Percentiles rank a stretch among this genome's conserved stretches.
These are phyloP conservation scores for Alternaria metachromatica DNA, from an alignment of 2,329 filamentous ascomycete genomes.

Conservation along the genomic window DNA sequence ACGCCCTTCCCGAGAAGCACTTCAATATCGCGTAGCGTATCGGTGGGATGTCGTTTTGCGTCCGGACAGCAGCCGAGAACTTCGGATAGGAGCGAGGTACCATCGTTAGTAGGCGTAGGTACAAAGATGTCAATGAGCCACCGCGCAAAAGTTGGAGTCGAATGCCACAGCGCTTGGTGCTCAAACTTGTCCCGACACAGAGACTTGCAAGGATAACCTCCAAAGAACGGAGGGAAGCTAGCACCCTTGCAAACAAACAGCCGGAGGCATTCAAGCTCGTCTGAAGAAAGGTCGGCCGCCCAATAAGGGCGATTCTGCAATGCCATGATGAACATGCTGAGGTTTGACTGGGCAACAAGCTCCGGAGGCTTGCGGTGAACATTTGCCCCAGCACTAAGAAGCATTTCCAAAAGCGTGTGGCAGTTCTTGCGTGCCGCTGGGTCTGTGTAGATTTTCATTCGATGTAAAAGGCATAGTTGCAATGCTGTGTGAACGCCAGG, in stretches of 20 bases:
- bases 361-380: conserved; percentile 27
- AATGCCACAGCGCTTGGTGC: conserved; percentile 45
- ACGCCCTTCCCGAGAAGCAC: conserved; percentile 35
- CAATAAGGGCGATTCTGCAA: conserved; percentile 36
- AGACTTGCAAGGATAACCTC: conserved; percentile 31
- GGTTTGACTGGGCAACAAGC: conserved; percentile 20
- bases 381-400: conserved; percentile 40
- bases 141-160: conserved; percentile 31
- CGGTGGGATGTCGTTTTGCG: conserved; percentile 38
- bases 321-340: conserved; percentile 38
- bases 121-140: conserved; percentile 31
- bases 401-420: conserved; percentile 34
- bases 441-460: conserved; percentile 27
- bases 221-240: conserved; percentile 28
- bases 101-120: conserved; percentile 16
- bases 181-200: conserved; percentile 28
- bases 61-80: conserved; percentile 39
- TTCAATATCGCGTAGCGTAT: conserved; percentile 40
- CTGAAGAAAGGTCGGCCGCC: conserved; percentile 24
- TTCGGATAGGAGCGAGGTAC: conserved; percentile 35
- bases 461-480: conserved; percentile 35
- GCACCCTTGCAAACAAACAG: conserved; percentile 36
- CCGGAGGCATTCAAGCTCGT: conserved; percentile 37
- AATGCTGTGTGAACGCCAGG: conserved; percentile 26
- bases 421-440: conserved; percentile 18